Evolutionary conservation across 352 stramenopile genomes (phyloP).

Genomic region (Globisporangium spinosum): DNA sequence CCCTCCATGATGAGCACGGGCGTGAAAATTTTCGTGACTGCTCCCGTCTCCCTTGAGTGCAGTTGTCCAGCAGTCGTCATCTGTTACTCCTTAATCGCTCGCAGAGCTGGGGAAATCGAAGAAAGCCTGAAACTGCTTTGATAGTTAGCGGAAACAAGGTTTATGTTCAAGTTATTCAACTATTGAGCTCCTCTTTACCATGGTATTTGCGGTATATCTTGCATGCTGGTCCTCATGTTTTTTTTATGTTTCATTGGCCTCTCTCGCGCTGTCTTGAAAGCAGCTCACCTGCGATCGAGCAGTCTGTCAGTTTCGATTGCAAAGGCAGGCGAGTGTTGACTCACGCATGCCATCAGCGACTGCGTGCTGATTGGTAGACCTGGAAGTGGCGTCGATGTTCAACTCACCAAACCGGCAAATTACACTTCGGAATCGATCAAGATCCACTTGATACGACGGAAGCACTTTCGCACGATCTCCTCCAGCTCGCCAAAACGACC

Average conservation of each 20-base stretch:
- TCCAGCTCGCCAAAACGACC: conserved; percentile 78
- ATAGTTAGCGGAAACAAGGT: background rate
- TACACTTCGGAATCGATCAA: conserved; percentile 88
- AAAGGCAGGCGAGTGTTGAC: background rate
- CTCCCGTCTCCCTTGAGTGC: background rate
- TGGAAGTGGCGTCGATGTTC: background rate
- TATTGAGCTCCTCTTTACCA: background rate
- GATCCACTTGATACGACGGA: conserved; percentile 91
- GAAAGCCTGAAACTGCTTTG: background rate
- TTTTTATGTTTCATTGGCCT: conserved; percentile 4
- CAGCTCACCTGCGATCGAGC: background rate
- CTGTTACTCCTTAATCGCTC: background rate
- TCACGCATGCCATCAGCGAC: background rate
- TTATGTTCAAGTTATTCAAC: background rate
- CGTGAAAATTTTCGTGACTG: background rate
- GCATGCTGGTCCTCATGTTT: background rate
- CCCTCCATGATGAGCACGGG: background rate
- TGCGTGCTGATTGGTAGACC: background rate
- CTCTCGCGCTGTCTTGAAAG: background rate
- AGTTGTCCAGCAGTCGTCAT: conserved; percentile 1
- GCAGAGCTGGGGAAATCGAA: background rate
- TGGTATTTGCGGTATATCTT: conserved; percentile 4
- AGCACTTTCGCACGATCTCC: conserved; percentile 90
- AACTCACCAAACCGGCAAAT: conserved; percentile 12
- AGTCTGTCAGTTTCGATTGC: background rate